Evolutionary conservation across 2,329 filamentous ascomycete species (phyloP), one percentile per base, ranked within the genome.

Genomic region (Phaeosphaeria sp.): DNA sequence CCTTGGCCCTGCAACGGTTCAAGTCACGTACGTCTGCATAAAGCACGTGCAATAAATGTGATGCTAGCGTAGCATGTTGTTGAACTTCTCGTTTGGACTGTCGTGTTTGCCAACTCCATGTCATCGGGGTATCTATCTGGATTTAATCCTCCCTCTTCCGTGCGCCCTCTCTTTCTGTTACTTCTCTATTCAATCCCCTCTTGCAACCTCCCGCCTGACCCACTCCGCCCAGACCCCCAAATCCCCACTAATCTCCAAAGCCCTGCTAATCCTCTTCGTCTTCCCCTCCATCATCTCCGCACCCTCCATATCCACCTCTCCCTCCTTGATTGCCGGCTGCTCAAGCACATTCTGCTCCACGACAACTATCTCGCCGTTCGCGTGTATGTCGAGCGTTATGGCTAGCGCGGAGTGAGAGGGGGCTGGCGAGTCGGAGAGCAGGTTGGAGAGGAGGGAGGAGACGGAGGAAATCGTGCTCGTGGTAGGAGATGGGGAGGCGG

Each of bases 331-430:
- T 60, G 54, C 51, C 64, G 66, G 6, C 21, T 18, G 20, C n/a
- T 43, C 41, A 17, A 85, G 68, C 4, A 86, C 68, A 60, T 89
- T 89, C 64, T 90, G 85, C 22, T 85, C 82, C 2, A 82, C 75
- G 36, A 91, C 79, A 18, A 84, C 79, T 3, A 90, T 81, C 15
- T 84, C 79, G 4, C 84, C 89, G 55, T 89, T 87, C 36, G 83
- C 79, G 20, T 84, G 80, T 18, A 91, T 83, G 64, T 87, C 85
- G 13, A 90, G 66, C 23, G 81, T 82, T 22, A 90, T 76, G 57
- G 83, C 83, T 25, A 75, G 56, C 15, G 41, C 41, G 82, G 84
- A 33, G 71, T 74, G 72, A 81, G 79, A 21, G 22, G 59, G 54
- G 20, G 64, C 72, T 10, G 67, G 53, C 18, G 23, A 43, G 25